Base-by-base conservation (phyloP, 441 rosid genomes). In the Aleurites moluccanus region DNA sequence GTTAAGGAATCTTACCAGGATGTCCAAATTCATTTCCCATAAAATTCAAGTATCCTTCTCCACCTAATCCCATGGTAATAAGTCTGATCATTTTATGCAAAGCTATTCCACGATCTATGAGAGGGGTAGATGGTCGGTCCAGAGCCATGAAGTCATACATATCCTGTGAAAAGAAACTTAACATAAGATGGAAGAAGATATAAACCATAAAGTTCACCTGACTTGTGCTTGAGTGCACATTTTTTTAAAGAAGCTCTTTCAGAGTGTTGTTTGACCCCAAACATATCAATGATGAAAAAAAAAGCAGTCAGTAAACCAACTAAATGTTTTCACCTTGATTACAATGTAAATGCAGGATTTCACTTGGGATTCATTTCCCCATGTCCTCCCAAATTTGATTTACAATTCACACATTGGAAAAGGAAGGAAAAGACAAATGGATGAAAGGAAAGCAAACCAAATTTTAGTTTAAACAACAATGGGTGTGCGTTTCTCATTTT, bases 1-100 rank as follows among this genome's bases (percentile, higher is more conserved):
- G 30, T 27, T 56, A 30, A 21, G 23, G 5, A 45, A 76, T 73
- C 82, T 79, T 84, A 93, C 99, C 99, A 10, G 99, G 98, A 82
- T 96, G 99, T 73, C 99, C 99, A 82, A 96, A 96, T 85, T 96
- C 99, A 86, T 96, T 96, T 77, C 99, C 99, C 99, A 96, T 96
- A 77, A 96, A 96, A 81, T 93, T 96, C 84, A 96, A 84, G 86
- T 96, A 96, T 79, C 94, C 98, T 88, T 96, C 99, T 79, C 99
- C 99, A 61, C 99, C 99, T 71, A 96, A 81, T 74, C 90, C 99
- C 97, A 96, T 89, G 3, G 98, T 96, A 80, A 92, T 83, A 70
- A 96, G 97, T 85, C 99, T 86, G 73, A 96, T 93, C 96, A 96
- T 93, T 86, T 93, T 96, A 83, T 96, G 99, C 77, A 96, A 90